phyloP scores from a whole-genome alignment of 1,284 basidiomycete species.

The Taiwanofungus camphoratus region DNA sequence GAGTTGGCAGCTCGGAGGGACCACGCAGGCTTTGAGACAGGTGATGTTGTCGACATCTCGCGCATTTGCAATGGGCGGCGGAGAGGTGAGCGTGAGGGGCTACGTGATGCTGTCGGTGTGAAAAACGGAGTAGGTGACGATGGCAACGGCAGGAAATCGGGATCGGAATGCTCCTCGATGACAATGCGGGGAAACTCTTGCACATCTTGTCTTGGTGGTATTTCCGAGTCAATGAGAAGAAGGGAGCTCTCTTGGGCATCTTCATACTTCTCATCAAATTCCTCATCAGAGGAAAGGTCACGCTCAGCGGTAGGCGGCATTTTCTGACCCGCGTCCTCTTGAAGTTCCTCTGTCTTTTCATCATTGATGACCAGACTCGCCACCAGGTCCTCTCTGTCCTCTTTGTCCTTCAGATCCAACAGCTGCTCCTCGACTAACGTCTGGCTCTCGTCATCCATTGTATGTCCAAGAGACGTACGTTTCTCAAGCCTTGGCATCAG shows the following conservation, averaged over 20 bases:
- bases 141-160: slow-evolving; percentile 29
- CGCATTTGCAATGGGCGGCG: slow-evolving; percentile 27
- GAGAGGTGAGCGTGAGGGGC: slow-evolving; percentile 21
- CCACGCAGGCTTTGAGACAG: slow-evolving; percentile 33
- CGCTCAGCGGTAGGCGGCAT: no score
- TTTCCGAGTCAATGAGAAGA: slow-evolving; percentile 13
- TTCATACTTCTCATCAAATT: slow-evolving; percentile 31
- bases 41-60: slow-evolving; percentile 22
- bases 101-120: slow-evolving; percentile 17
- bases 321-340: no score
- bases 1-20: slow-evolving; percentile 34
- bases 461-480: slow-evolving; percentile 11
- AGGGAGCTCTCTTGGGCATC: slow-evolving; percentile 29
- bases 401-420: no score
- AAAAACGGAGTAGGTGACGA: slow-evolving; percentile 19
- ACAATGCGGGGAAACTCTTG: slow-evolving; percentile 13
- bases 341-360: no score
- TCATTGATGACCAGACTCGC: no score
- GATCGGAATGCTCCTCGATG: slow-evolving; percentile 23
- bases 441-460: slow-evolving; percentile 13
- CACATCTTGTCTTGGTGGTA: slow-evolving; percentile 9
- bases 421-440: no score
- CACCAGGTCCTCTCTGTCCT: no score
- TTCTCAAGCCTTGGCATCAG: slow-evolving; percentile 31
- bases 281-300: slow-evolving; percentile 17